Evolutionary conservation across 495 filamentous ascomycete genomes (phyloP).

Genomic region (Neurospora sp.): DNA sequence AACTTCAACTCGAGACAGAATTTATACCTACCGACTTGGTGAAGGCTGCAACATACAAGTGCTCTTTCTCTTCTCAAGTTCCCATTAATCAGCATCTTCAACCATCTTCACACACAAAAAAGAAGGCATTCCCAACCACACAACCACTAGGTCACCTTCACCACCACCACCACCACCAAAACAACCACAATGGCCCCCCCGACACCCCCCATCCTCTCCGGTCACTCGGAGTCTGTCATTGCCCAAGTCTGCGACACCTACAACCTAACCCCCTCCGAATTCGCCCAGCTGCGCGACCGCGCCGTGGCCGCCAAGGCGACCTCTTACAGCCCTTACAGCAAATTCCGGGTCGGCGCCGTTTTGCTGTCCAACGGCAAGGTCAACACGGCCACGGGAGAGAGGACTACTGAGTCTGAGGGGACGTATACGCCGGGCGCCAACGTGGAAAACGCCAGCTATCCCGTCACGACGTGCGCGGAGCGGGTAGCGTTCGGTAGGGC

Average conservation of each 20-base stretch:
- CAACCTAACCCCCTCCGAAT: slow-evolving; percentile 47
- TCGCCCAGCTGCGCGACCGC: slow-evolving; percentile 47
- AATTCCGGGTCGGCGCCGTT: slow-evolving; percentile 82
- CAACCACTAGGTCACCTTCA: too few relatives aligned
- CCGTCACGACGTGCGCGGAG: slow-evolving; percentile 92
- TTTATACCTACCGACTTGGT: neutral
- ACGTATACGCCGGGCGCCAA: slow-evolving; percentile 59
- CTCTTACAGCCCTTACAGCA: slow-evolving; percentile 91
- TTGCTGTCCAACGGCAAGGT: slow-evolving; percentile 58
- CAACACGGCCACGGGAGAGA: slow-evolving; percentile 12
- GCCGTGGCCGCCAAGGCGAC: slow-evolving; percentile 55
- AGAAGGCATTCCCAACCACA: too few relatives aligned
- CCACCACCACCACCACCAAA: neutral
- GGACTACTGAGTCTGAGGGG: neutral
- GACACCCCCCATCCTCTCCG: slow-evolving; percentile 12
- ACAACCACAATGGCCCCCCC: slow-evolving; percentile 3
- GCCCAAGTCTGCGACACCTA: slow-evolving; percentile 26
- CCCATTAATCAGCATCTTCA: neutral
- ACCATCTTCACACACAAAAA: too few relatives aligned
- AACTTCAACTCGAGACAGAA: neutral
- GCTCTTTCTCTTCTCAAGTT: neutral
- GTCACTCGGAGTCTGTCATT: slow-evolving; percentile 15
- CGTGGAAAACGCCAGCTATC: slow-evolving; percentile 89
- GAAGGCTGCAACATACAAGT: neutral
- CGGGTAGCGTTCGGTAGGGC: slow-evolving; percentile 73